A percentile compares a stretch with the other conserved stretches of the same genome.
These are phyloP conservation scores for Gilbertella persicaria DNA, from an alignment of 371 early-diverging fungal genomes.

Conservation along the genomic window DNA sequence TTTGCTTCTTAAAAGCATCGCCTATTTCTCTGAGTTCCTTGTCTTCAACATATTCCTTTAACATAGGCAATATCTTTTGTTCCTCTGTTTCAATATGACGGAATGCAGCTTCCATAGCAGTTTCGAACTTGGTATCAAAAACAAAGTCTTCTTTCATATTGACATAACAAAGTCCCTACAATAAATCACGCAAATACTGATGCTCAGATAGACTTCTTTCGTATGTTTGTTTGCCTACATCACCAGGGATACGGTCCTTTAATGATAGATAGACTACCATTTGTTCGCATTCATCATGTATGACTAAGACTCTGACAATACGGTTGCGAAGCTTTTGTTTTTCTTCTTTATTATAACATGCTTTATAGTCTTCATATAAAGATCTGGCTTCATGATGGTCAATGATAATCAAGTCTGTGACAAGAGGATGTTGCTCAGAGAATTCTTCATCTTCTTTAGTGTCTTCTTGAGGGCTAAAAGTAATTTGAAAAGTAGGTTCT, in stretches of 20 bases:
- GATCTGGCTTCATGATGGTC: not conserved
- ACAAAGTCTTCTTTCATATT: not conserved
- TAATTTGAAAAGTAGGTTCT: too few relatives aligned
- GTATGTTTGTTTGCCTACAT: not conserved
- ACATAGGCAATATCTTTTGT: not conserved
- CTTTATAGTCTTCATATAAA: not conserved
- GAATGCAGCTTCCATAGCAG: not conserved
- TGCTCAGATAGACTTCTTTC: not conserved
- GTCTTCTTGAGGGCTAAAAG: too few relatives aligned
- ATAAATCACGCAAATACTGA: not conserved
- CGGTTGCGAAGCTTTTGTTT: not conserved
- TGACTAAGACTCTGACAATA: not conserved
- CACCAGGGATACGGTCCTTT: not conserved
- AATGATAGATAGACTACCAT: not conserved
- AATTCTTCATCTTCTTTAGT: not conserved
- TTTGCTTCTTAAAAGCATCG: not conserved
- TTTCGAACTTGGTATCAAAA: not conserved
- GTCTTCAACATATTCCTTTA: not conserved
- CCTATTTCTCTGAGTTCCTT: not conserved
- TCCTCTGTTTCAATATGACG: not conserved
- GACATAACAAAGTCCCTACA: not conserved
- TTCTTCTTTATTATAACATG: not conserved
- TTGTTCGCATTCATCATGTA: not conserved
- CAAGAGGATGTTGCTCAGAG: not conserved
- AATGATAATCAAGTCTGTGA: not conserved